Conservation (phyloP, 768 basidiomycete genomes). For the Boletus fagicola region DNA sequence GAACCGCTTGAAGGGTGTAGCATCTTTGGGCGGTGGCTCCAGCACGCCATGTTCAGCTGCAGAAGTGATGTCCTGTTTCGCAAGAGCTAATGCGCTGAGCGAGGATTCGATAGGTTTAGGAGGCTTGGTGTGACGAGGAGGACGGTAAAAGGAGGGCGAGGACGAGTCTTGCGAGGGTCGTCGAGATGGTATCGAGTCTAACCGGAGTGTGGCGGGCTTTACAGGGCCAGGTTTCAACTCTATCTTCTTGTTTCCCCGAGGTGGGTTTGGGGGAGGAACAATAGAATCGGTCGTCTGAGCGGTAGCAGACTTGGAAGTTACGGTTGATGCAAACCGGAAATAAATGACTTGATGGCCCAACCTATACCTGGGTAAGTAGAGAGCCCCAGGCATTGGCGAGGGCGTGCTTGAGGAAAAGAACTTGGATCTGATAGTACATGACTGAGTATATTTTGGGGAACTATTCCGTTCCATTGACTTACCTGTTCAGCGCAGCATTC, state of each 20-base stretch:
- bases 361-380: conserved; percentile 3
- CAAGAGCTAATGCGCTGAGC: conserved; percentile 44
- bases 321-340: conserved; percentile 29
- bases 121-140: conserved; percentile 25
- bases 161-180: conserved; percentile 26
- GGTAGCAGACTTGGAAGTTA: conserved; percentile 27
- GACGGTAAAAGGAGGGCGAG: conserved; percentile 24
- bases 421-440: conserved; percentile 20
- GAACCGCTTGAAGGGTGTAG: conserved; percentile 53
- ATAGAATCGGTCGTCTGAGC: conserved; percentile 20
- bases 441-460: conserved; percentile 2
- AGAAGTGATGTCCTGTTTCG: conserved; percentile 60
- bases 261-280: conserved; percentile 25
- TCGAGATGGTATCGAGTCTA: conserved; percentile 18
- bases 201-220: conserved; percentile 37
- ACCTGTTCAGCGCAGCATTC: conserved; percentile 41
- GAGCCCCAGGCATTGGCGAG: neutral
- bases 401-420: conserved; percentile 7
- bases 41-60: conserved; percentile 71
- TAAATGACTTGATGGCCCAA: conserved; percentile 2
- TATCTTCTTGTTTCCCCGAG: conserved; percentile 45
- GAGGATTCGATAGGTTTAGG: conserved; percentile 19
- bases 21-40: conserved; percentile 59
- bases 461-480: conserved; percentile 1
- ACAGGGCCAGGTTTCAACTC: conserved; percentile 66